phyloP scores from a whole-genome alignment of 805 yeast genomes.

The Suhomyces kilbournensis region DNA sequence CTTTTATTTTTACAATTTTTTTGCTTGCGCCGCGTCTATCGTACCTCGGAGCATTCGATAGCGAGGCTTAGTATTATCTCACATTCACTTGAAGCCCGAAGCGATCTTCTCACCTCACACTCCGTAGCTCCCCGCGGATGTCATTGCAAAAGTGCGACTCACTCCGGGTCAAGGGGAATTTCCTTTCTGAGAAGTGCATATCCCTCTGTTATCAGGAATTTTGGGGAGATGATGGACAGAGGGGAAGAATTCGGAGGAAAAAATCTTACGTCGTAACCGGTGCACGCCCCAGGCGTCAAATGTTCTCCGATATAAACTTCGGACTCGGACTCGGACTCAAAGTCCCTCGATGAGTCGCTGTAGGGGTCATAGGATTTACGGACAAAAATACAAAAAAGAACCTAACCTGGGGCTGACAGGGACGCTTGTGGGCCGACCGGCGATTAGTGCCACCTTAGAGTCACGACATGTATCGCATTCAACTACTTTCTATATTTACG shows the following conservation, averaged over 20 bases:
- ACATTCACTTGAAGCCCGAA: not conserved
- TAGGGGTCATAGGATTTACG: not conserved
- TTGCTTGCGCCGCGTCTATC: not conserved
- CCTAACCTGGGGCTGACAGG: not conserved
- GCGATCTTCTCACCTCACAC: not conserved
- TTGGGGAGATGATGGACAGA: not conserved
- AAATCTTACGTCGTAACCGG: not conserved
- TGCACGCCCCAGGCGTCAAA: not conserved
- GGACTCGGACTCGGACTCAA: slow-evolving; percentile 6
- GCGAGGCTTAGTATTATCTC: not conserved
- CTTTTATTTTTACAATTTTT: not conserved
- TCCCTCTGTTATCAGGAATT: not conserved
- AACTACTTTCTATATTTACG: not conserved
- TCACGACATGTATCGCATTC: not conserved
- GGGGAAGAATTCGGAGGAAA: slow-evolving; percentile 1
- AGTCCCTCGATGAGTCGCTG: slow-evolving; percentile 2
- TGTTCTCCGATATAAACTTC: not conserved
- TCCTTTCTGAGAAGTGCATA: not conserved
- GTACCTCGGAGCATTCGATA: not conserved
- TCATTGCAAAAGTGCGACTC: not conserved
- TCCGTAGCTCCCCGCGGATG: not conserved
- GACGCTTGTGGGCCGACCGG: slow-evolving; percentile 1
- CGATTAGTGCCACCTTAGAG: not conserved
- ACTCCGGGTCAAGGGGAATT: slow-evolving; percentile 5
- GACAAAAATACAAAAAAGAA: not conserved